Base-by-base conservation (phyloP, 441 rosid genomes). In the Gossypium davidsonii region DNA sequence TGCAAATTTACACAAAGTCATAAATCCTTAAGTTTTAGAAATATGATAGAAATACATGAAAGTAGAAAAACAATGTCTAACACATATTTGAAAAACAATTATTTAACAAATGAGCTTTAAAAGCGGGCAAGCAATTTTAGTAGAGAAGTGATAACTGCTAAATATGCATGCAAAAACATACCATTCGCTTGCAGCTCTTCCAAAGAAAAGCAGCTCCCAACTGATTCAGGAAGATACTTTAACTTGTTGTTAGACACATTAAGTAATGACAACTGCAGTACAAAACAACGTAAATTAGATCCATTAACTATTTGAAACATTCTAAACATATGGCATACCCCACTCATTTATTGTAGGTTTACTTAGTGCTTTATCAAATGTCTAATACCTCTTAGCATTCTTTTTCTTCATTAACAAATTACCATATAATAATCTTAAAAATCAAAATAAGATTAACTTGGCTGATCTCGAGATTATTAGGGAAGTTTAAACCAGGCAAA, bases 151-250 rank as follows among this genome's bases (percentile, higher is more conserved):
- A 9, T 17, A 44, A 57, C 11, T 0, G 2, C 2, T 59, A 44
- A 39, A 73, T 15, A 62, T 34, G 53, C 31, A 60, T 15, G 3
- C 14, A 63, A 37, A 18, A 74, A 77, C 78, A 67, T 90, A 94
- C 98, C 97, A 81, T 90, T 86, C 59, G 97, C 97, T 78, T 88
- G 91, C 63, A 94, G 57, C 80, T 92, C 98, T 86, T 94, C 98
- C 81, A 94, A 83, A 67, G 98, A 87, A 81, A 87, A 88, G 85
- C 97, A 94, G 80, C 96, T 90, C 75, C 98, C 98, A 76, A 94
- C 84, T 76, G 98, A 90, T 79, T 92, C 97, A 11, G 97, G 97
- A 78, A 94, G 91, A 70, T 89, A 86, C 85, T 86, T 92, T 83
- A 92, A 77, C 79, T 87, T 87, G 86, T 94, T 94, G 81, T 83